Evolutionary conservation across 495 filamentous ascomycete species (phyloP).

Genomic region (Penicillium alfredii): DNA sequence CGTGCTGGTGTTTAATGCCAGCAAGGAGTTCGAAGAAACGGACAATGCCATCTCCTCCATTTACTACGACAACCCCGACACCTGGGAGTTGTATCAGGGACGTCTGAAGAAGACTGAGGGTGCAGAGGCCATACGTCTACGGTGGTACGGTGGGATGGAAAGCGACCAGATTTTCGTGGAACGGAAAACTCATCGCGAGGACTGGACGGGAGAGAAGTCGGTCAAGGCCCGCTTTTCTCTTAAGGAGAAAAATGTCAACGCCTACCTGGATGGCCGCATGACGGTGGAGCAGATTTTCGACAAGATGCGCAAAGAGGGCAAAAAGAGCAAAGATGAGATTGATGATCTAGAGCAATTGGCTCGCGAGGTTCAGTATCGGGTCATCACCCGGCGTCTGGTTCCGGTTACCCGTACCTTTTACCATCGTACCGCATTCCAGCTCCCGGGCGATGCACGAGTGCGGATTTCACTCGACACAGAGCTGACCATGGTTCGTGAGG

Average conservation of each 20-base stretch:
- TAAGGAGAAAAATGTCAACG: conserved; percentile 97
- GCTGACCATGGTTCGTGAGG: conserved; percentile 88
- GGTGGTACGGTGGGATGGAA: conserved; percentile 98
- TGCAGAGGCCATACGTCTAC: conserved; percentile 89
- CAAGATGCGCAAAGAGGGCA: conserved; percentile 88
- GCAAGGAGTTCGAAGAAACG: conserved; percentile 86
- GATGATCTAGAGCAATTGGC: conserved; percentile 85
- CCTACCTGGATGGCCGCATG: conserved; percentile 73
- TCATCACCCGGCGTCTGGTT: conserved; percentile 72
- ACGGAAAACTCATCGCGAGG: conserved; percentile 95
- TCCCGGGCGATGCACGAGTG: conserved; percentile 92
- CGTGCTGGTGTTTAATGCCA: conserved; percentile 94
- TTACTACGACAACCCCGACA: conserved; percentile 92
- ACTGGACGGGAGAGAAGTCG: conserved; percentile 98
- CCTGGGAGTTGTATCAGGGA: conserved; percentile 88
- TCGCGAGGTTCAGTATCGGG: conserved; percentile 86
- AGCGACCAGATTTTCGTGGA: conserved; percentile 94
- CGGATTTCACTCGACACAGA: conserved; percentile 97
- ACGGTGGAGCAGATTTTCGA: conserved; percentile 82
- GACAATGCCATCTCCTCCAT: conserved; percentile 96
- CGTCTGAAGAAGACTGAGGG: conserved; percentile 96
- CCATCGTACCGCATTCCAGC: conserved; percentile 94
- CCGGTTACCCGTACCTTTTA: conserved; percentile 94
- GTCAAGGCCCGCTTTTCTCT: conserved; percentile 92
- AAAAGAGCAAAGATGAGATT: conserved; percentile 85